Base-by-base conservation (phyloP, 2,329 filamentous ascomycete genomes). In the Cordyceps javanica region DNA sequence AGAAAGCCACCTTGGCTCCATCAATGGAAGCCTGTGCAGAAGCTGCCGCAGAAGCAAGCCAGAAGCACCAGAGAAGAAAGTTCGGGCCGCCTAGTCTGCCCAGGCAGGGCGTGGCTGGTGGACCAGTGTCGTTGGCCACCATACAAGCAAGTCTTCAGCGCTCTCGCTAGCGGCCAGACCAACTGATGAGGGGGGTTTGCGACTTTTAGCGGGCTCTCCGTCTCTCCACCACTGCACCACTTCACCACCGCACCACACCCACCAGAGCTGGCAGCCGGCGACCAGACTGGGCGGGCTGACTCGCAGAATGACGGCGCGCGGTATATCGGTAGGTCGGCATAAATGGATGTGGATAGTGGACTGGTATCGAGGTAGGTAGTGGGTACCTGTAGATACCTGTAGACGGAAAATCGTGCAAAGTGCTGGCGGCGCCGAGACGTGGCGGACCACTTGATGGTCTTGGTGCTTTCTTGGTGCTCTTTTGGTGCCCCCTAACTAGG, bases 51-150 rank as follows among this genome's bases (percentile, higher is more conserved):
- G 34, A 54, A 54, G 51, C 38, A 34, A 34, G 38, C 51, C 51
- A 55, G 54, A 57, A 57, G 54, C 44, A 34, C 13, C 32, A 23
- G 21, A 36, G 54, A 50, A 57, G 54, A 11, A 41, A 57, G 54
- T 45, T 50, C 28, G 34, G 54, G 32, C 54, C 54, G 30, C 30
- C 6, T 32, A 32, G 6, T 11, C 6, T 32, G 30, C 6, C 30
- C 6, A 6, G 11, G 6, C 30, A 32, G 6, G 30, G 30, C 30
- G 30, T 32, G 11, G 6, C 30, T 6, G 30, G 30, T 32, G 19
- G 38, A 41, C 14, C 7, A 19, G 28, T 16, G 10, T 7, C n/a
- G 28, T 13, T 32, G 45, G 32, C 44, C 44, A 45, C 21, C 41
- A 28, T 25, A 44, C 25, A 25, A 16, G 30, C 26, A 9, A 46